phyloP scores from a whole-genome alignment of 208 protist species.

The Wallacemonas sp. region DNA sequence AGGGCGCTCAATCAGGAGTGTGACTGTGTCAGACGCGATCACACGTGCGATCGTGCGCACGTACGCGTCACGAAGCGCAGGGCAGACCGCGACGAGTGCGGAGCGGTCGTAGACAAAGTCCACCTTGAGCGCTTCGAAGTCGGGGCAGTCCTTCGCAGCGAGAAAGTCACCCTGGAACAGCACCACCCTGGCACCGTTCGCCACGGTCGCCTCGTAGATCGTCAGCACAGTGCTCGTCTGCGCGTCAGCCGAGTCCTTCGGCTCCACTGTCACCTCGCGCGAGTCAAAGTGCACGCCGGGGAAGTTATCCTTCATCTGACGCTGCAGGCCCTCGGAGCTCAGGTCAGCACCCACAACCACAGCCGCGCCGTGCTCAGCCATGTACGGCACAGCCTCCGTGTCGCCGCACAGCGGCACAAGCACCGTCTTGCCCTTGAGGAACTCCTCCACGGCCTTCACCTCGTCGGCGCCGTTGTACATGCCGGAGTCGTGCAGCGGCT shows the following conservation, averaged over 20 bases:
- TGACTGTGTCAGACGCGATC: conserved; percentile 18
- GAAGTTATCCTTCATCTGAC: conserved; percentile 40
- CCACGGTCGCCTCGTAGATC: conserved; percentile 31
- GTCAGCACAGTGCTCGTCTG: conserved; percentile 3
- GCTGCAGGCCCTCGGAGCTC: conserved; percentile 26
- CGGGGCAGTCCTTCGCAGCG: conserved; percentile 21
- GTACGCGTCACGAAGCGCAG: conserved; percentile 36
- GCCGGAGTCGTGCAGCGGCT: conserved; percentile 12
- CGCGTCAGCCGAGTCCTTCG: conserved; percentile 9
- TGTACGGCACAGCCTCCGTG: conserved; percentile 44
- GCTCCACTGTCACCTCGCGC: background rate
- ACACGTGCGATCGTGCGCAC: conserved; percentile 27
- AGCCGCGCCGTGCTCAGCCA: conserved; percentile 35
- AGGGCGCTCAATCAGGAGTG: conserved; percentile 43
- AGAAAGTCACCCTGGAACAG: conserved; percentile 61
- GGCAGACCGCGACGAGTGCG: conserved; percentile 59
- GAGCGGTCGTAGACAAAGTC: conserved; percentile 70
- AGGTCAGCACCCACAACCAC: conserved; percentile 44
- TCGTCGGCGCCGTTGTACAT: conserved; percentile 24
- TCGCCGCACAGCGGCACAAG: conserved; percentile 66
- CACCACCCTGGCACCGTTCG: conserved; percentile 26
- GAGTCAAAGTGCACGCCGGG: conserved; percentile 26
- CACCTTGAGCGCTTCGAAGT: conserved; percentile 23
- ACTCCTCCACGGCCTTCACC: conserved; percentile 33
- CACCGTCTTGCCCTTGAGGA: conserved; percentile 40